phyloP scores from a whole-genome alignment of 164 flowering plant genomes.

The Aristolochia contorta region DNA sequence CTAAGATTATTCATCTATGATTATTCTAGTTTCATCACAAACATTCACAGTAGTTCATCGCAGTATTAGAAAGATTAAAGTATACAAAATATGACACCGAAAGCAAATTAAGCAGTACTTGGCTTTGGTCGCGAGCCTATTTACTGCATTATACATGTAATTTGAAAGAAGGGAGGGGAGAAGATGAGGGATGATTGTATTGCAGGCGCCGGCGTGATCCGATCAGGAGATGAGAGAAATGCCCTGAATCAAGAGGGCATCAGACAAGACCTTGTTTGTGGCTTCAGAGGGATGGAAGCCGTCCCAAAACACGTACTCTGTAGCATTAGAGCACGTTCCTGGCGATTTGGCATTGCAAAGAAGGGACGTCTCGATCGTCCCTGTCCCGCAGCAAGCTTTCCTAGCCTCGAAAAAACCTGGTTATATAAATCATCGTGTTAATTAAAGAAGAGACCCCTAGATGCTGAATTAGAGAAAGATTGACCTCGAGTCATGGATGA shows the following conservation, averaged over 20 bases:
- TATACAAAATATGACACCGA: not conserved
- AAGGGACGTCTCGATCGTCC: slow-evolving; percentile 55
- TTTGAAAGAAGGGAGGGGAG: no score
- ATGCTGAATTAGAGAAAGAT: no score
- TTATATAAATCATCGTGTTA: not conserved
- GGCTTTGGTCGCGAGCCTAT: not conserved
- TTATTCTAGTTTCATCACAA: no score
- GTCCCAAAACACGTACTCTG: slow-evolving; percentile 86
- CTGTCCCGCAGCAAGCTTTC: slow-evolving; percentile 86
- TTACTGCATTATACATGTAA: no score
- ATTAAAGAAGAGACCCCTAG: not conserved
- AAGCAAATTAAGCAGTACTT: not conserved
- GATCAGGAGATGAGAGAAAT: slow-evolving; percentile 40
- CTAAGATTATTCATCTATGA: no score
- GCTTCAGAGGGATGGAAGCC: slow-evolving; percentile 85
- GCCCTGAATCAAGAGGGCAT: slow-evolving; percentile 47
- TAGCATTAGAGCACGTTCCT: slow-evolving; percentile 70
- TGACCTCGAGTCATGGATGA: no score
- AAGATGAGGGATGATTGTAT: not conserved
- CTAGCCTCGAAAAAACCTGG: slow-evolving; percentile 83
- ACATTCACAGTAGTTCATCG: no score
- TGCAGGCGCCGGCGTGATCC: not conserved
- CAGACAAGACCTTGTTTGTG: slow-evolving; percentile 57
- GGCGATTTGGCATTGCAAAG: slow-evolving; percentile 50
- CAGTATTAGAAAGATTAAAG: not conserved